Conservation (phyloP, 1,284 basidiomycete genomes). For the Coniophora puteana region DNA sequence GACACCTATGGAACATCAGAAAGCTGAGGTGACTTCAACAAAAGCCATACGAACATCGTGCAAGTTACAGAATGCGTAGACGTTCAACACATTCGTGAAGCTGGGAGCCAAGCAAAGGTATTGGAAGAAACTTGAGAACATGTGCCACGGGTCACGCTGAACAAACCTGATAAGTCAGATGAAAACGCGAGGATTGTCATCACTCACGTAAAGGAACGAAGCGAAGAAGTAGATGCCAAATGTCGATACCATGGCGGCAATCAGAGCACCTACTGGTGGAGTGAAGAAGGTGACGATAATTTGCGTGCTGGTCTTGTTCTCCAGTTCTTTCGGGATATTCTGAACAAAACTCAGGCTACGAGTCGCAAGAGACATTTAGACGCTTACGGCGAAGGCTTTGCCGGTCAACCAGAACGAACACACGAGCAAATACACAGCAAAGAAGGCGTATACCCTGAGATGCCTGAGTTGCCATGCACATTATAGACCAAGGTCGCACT, state of each 20-base stretch:
- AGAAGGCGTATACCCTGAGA: constrained; percentile 71
- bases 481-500: constrained; percentile 19
- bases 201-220: constrained; percentile 85
- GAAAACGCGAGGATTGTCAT: background rate
- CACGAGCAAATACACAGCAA: constrained; percentile 77
- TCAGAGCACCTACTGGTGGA: constrained; percentile 77
- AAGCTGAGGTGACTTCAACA: background rate
- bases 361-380: background rate
- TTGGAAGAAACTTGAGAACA: constrained; percentile 95
- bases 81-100: constrained; percentile 93
- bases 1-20: constrained; percentile 50
- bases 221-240: constrained; percentile 83
- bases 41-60: constrained; percentile 63
- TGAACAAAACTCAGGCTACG: constrained; percentile 21
- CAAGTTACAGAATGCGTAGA: constrained; percentile 95
- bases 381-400: constrained; percentile 68
- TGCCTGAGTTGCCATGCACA: constrained; percentile 1
- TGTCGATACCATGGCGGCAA: constrained; percentile 87
- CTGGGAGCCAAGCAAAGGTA: constrained; percentile 88
- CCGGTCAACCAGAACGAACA: constrained; percentile 85
- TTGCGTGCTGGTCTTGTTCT: constrained; percentile 41
- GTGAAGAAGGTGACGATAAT: constrained; percentile 59
- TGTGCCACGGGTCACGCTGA: constrained; percentile 95
- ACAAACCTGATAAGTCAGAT: constrained; percentile 8
- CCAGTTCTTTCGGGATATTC: constrained; percentile 54